A percentile compares a stretch with the other conserved stretches of the same genome.
Evolutionary conservation across 1,284 basidiomycete genomes (phyloP).

Genomic region (Trichosporon inkin): DNA sequence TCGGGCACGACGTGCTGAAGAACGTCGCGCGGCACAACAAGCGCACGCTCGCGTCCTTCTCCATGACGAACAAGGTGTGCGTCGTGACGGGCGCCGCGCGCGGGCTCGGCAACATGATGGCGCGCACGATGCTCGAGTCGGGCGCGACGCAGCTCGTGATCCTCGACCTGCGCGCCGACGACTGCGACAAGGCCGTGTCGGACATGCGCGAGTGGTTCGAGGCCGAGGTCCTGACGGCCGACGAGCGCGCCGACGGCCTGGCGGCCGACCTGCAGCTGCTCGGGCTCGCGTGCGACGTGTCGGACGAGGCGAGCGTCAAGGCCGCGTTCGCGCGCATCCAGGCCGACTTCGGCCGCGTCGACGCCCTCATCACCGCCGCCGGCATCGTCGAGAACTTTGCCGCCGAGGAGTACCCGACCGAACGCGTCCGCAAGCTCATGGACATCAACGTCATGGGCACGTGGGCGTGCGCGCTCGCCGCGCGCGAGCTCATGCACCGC

Average conservation of each 20-base stretch:
- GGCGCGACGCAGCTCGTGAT: slow-evolving; percentile 79
- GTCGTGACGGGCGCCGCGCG: slow-evolving; percentile 91
- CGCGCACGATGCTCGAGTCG: slow-evolving; percentile 74
- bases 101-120: slow-evolving; percentile 84
- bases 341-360: slow-evolving; percentile 61
- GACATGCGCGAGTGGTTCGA: slow-evolving; percentile 64
- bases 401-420: slow-evolving; percentile 83
- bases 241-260: slow-evolving; percentile 54
- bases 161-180: slow-evolving; percentile 73
- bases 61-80: slow-evolving; percentile 64
- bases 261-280: slow-evolving; percentile 64
- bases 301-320: slow-evolving; percentile 73
- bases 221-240: slow-evolving; percentile 39
- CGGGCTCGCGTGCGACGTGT: slow-evolving; percentile 82
- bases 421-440: slow-evolving; percentile 74
- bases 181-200: slow-evolving; percentile 66
- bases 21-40: slow-evolving; percentile 38
- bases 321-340: slow-evolving; percentile 65
- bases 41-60: slow-evolving; percentile 43
- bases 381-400: slow-evolving; percentile 90
- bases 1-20: slow-evolving; percentile 40
- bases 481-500: slow-evolving; percentile 60
- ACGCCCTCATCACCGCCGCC: slow-evolving; percentile 74
- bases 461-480: slow-evolving; percentile 90
- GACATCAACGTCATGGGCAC: slow-evolving; percentile 84